phyloP scores from a whole-genome alignment of 148 eudicot species.

The Suaeda aralocaspica region DNA sequence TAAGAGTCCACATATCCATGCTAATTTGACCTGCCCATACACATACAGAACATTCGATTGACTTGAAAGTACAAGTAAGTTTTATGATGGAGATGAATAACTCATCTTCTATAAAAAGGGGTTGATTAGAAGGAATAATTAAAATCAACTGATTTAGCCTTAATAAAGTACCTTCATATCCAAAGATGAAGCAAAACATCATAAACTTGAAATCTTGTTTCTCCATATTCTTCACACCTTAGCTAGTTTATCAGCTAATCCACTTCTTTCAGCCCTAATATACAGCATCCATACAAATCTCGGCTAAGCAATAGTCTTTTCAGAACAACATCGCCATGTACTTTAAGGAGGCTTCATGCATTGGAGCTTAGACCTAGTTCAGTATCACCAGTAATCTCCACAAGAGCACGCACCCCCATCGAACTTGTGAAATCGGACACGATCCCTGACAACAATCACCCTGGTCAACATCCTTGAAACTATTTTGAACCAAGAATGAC shows the following conservation, averaged over 20 bases:
- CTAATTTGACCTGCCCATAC: no score
- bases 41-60: no score
- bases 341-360: slow-evolving; percentile 8
- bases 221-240: neutral
- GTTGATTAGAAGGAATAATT: neutral
- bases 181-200: neutral
- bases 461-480: slow-evolving; percentile 51
- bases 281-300: neutral
- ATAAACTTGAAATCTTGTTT: neutral
- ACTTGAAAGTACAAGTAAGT: no score
- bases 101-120: neutral
- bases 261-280: neutral
- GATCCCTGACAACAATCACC: slow-evolving; percentile 65
- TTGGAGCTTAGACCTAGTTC: neutral
- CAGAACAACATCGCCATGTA: neutral
- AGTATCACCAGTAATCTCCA: slow-evolving; percentile 62
- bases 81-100: no score
- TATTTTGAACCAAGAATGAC: slow-evolving; percentile 61
- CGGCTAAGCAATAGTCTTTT: neutral
- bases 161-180: slow-evolving; percentile 12
- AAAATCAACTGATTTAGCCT: neutral
- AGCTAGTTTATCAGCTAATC: neutral
- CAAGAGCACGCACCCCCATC: slow-evolving; percentile 57
- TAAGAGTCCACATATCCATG: no score
- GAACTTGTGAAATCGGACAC: slow-evolving; percentile 62